Base-by-base conservation (phyloP, 2,329 filamentous ascomycete species). In the Alternaria infectoria region DNA sequence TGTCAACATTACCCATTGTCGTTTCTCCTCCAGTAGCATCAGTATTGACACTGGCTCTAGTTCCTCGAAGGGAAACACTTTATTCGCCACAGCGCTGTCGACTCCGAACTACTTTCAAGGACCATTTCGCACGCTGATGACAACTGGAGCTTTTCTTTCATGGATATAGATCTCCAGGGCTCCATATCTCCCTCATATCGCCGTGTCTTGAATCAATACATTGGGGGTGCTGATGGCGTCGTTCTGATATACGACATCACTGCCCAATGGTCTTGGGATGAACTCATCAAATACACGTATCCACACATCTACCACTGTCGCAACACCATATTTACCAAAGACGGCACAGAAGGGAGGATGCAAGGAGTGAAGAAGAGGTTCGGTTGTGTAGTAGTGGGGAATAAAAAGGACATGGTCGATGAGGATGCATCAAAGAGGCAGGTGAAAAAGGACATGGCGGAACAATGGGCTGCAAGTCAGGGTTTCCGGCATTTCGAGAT, bases 201-300 rank as follows among this genome's bases (percentile, higher is more conserved):
- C 43, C 17, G 49, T 2, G 46, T 57, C 3, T 30, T 69, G 17
- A 32, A 67, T 13, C 21, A 23, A 2, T 58, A 57, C 4, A 54
- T 76, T 9, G 19, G 30, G 1, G 12, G 57, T 1, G 70, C 74
- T 3, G 59, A 69, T 40, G 76, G 74, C 8, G 32, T 79, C 4
- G 64, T 78, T 2, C 54, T 79, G 3, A 47, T 79, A 2, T 79
- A 76, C 57, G 74, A 77, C 40, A 61, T 78, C 7, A 77, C 74
- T 6, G 59, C 26, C 26, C 25, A 46, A 11, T 40, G 46, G 25
- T 75, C 66, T n/a, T 77, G 74, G 40, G 66, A 74, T 2, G 40
- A 63, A 5, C 49, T 77, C 10, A 74, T 63, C 1, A 54, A 60
- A 3, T 36, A 68, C 8, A 72, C 66, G 3, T 77, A 73, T 52